phyloP scores from a whole-genome alignment of 2,329 filamentous ascomycete species.

The Orbilia blumenaviensis region DNA sequence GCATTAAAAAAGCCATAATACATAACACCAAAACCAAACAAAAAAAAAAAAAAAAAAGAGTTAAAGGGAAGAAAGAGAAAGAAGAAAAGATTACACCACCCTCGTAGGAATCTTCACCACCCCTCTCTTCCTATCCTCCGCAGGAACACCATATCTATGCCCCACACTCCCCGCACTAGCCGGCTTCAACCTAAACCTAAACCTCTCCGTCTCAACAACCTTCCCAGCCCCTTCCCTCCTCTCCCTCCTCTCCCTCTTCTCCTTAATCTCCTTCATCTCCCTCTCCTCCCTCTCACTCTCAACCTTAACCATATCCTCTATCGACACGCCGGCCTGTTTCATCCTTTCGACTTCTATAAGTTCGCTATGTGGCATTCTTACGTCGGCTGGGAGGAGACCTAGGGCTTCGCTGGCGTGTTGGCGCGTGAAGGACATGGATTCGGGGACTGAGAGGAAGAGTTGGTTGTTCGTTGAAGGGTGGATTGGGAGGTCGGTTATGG shows the following conservation, averaged over 20 bases:
- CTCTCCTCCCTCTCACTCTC: conserved; percentile 61
- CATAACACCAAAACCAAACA: too few species aligned
- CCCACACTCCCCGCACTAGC: conserved; percentile 62
- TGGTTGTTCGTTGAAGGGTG: conserved; percentile 56
- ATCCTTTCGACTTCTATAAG: conserved; percentile 69
- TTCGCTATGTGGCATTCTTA: conserved; percentile 71
- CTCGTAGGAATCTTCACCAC: conserved; percentile 73
- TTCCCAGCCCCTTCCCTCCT: conserved; percentile 57
- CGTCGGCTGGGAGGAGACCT: conserved; percentile 69
- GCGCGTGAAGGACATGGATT: conserved; percentile 57
- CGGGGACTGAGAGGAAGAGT: conserved; percentile 56
- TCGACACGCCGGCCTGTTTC: conserved; percentile 61
- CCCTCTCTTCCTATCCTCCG: conserved; percentile 71
- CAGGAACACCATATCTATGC: conserved; percentile 72
- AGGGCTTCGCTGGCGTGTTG: conserved; percentile 57
- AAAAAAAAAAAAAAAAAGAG: neutral
- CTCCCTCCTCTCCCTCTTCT: conserved; percentile 63
- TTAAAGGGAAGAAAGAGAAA: too few species aligned
- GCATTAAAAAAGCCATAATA: too few species aligned
- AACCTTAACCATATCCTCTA: conserved; percentile 59
- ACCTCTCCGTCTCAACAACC: conserved; percentile 61
- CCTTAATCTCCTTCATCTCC: conserved; percentile 60
- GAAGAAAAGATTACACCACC: conserved; percentile 61
- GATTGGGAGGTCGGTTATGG: conserved; percentile 61
- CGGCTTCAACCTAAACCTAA: conserved; percentile 56